Conservation (phyloP, 306 rosid species). For the Arachis hypogaea region DNA sequence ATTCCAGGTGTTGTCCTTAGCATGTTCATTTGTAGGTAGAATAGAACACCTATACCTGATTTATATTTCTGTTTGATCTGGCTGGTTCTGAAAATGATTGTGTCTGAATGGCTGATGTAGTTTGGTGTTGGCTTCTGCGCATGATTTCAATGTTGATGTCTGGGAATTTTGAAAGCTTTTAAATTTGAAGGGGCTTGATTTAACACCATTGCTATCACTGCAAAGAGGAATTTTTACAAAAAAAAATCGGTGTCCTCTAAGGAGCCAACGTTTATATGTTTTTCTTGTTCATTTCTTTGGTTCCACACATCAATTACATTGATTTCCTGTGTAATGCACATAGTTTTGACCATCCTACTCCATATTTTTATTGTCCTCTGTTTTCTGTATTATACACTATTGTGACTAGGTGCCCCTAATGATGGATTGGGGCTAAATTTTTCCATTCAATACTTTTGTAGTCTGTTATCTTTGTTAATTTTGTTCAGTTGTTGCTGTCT, state of each 20-base stretch:
- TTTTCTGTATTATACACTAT: slow-evolving; percentile 20
- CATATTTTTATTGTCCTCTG: slow-evolving; percentile 7
- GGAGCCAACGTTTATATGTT: neutral
- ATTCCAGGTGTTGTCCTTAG: slow-evolving; percentile 32
- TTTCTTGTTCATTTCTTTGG: neutral
- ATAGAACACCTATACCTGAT: slow-evolving; percentile 14
- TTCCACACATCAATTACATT: slow-evolving; percentile 6
- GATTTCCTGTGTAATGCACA: slow-evolving; percentile 19
- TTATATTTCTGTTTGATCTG: slow-evolving; percentile 20
- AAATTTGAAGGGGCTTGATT: slow-evolving; percentile 15
- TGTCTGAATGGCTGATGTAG: slow-evolving; percentile 16
- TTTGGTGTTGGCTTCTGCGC: slow-evolving; percentile 29
- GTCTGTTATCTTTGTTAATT: slow-evolving; percentile 24
- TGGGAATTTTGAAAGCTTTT: slow-evolving; percentile 28
- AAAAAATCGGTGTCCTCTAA: slow-evolving; percentile 1
- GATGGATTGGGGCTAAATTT: slow-evolving; percentile 19
- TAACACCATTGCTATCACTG: slow-evolving; percentile 15
- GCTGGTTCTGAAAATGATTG: slow-evolving; percentile 24
- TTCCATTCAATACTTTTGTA: slow-evolving; percentile 8
- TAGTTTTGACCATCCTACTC: slow-evolving; percentile 2
- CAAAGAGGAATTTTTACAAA: slow-evolving; percentile 9
- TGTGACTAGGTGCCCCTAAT: neutral
- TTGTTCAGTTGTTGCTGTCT: slow-evolving; percentile 17
- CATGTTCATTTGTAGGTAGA: slow-evolving; percentile 29
- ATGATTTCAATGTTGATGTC: slow-evolving; percentile 12